Conservation (phyloP, 768 basidiomycete genomes). For the Pleurotus giganteus region DNA sequence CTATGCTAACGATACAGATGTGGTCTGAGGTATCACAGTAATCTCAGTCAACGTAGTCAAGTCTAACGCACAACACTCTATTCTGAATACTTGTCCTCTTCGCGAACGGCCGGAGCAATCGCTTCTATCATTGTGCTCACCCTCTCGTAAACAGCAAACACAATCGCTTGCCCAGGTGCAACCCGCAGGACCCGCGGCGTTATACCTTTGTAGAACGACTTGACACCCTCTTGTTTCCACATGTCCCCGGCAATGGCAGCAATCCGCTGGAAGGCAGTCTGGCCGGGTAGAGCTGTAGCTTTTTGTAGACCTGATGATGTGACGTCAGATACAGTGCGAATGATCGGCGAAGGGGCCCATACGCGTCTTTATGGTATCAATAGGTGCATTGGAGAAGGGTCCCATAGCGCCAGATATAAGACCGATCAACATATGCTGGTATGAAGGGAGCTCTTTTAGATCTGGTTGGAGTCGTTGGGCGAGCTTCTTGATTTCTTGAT, state of each 20-base stretch:
- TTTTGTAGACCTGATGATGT: constrained; percentile 73
- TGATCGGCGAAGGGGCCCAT: constrained; percentile 25
- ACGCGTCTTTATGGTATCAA: constrained; percentile 95
- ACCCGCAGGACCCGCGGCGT: constrained; percentile 95
- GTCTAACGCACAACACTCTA: constrained; percentile 24
- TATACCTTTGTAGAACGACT: constrained; percentile 97
- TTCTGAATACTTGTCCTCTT: constrained; percentile 70
- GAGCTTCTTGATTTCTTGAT: constrained; percentile 92
- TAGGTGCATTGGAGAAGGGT: constrained; percentile 96
- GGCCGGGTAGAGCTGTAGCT: constrained; percentile 67
- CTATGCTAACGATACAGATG: neutral
- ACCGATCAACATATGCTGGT: constrained; percentile 94
- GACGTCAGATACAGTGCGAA: neutral
- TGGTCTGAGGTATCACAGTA: constrained; percentile 1
- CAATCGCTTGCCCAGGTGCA: constrained; percentile 95
- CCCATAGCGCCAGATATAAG: constrained; percentile 97
- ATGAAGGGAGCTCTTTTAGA: constrained; percentile 78
- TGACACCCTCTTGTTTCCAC: constrained; percentile 87
- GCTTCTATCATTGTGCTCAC: constrained; percentile 75
- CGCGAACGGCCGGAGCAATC: constrained; percentile 50
- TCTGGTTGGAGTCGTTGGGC: constrained; percentile 79
- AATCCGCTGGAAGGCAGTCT: constrained; percentile 79
- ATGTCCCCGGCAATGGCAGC: constrained; percentile 82
- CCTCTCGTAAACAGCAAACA: constrained; percentile 95
- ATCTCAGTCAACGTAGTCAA: neutral